Percentiles rank a stretch among this genome's conserved stretches.
Conservation (phyloP, 2,329 filamentous ascomycete genomes). For the Aspergillus flavus region DNA sequence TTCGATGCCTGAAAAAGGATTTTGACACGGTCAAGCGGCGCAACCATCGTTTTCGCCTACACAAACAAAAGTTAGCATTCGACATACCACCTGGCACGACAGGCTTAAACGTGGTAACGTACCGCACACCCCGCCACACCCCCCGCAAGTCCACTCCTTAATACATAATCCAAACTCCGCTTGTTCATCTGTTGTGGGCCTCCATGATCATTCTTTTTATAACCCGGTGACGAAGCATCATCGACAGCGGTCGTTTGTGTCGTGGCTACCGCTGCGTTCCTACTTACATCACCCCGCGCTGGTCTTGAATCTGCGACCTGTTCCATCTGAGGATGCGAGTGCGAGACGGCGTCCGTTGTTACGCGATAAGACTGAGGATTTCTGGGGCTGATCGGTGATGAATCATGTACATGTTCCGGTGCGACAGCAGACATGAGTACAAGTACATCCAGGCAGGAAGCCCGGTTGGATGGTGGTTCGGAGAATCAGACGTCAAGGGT, state of each 20-base stretch:
- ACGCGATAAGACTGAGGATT: conserved; percentile 11
- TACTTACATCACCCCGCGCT: conserved; percentile 20
- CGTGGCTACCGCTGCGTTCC: conserved; percentile 19
- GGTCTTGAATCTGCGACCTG: conserved; percentile 29
- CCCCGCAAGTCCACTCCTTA: conserved; percentile 82
- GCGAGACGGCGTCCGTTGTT: conserved; percentile 22
- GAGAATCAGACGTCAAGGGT: conserved; percentile 19
- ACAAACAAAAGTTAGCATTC: conserved; percentile 11
- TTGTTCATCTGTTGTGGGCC: conserved; percentile 58
- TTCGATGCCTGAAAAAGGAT: conserved; percentile 97
- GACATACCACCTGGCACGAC: neutral
- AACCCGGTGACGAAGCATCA: conserved; percentile 15
- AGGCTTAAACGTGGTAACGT: conserved; percentile 43
- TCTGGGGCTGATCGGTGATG: conserved; percentile 13
- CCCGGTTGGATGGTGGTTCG: conserved; percentile 17
- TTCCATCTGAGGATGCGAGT: conserved; percentile 34
- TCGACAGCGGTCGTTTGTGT: conserved; percentile 20
- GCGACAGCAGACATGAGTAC: conserved; percentile 29
- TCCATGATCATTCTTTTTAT: conserved; percentile 17
- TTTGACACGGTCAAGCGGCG: conserved; percentile 94
- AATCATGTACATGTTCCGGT: conserved; percentile 34
- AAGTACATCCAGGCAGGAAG: conserved; percentile 5
- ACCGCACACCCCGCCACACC: conserved; percentile 91
- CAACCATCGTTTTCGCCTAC: conserved; percentile 92
- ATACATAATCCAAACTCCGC: conserved; percentile 79